Evolutionary conservation across 345 rosid species (phyloP), one percentile per base, ranked within the genome.

Genomic region (Lagerstroemia speciosa): DNA sequence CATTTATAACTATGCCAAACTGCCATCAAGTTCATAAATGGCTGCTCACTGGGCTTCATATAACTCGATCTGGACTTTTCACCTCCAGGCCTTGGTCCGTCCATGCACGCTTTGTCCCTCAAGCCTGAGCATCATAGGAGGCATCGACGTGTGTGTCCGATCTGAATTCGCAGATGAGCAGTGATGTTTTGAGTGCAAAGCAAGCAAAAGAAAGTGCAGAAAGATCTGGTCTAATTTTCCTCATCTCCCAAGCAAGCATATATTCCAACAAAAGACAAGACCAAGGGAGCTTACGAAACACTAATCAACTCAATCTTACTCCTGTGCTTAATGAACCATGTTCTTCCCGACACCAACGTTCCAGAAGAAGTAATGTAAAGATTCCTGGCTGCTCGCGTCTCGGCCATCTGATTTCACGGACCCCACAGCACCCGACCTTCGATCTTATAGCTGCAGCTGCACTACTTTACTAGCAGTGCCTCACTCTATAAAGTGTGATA

Each of bases 231-330:
- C 66, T 62, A 8, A 48, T 20, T 40, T 41, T 69, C 29, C 72
- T 69, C 72, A 17, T 46, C 60, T 62, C 31, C 50, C 67, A 69
- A 69, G 72, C 72, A 69, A 62, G 72, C 72, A 69, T 62, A 61
- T 69, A 69, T 69, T 58, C 65, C 55, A 17, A 0, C 29, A 7
- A 38, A 46, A 31, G 31, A 58, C 48, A 58, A 57, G 38, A 57
- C 62, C 29, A 60, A 60, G 65, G 3, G 29, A 38, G 26, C 38
- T 53, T 2, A 50, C 20, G 20, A 22, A 58, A 57, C 36, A 1
- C 53, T 24, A 30, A 8, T 38, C 24, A 55, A 22, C 37, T 22
- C 62, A 22, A 57, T 55, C 60, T n/a, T n/a, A n/a, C 60, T 53
- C 60, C 60, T 53, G 12, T 12, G 7, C 60, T 22, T 19, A 26